Conservation (phyloP, 371 early-diverging fungal genomes). For the Blakeslea trispora region DNA sequence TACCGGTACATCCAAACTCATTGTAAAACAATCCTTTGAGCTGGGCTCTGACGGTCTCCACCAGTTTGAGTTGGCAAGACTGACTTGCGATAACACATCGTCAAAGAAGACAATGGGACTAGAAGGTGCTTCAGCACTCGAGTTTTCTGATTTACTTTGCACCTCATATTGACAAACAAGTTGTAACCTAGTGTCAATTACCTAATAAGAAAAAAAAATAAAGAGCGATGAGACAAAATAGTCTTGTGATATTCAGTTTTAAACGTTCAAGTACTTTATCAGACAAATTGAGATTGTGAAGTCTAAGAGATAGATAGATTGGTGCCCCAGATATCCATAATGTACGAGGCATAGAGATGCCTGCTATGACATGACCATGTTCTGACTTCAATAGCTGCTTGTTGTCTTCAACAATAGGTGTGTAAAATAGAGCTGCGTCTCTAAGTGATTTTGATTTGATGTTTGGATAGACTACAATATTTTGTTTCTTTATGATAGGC, state of each 20-base stretch:
- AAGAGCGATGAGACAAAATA: too few relatives aligned
- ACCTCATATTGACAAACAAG: slow-evolving; percentile 32
- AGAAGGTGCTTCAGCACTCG: too few relatives aligned
- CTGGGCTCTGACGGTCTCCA: slow-evolving; percentile 30
- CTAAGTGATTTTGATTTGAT: slow-evolving; percentile 5
- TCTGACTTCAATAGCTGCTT: slow-evolving; percentile 13
- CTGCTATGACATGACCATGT: slow-evolving; percentile 15
- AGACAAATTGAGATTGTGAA: slow-evolving; percentile 15
- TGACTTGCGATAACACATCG: slow-evolving; percentile 16
- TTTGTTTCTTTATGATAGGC: slow-evolving; percentile 1
- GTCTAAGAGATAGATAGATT: slow-evolving; percentile 29
- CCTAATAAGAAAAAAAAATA: slow-evolving; percentile 12
- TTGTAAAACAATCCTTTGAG: slow-evolving; percentile 18
- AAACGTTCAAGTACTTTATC: slow-evolving; percentile 13
- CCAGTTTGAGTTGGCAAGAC: slow-evolving; percentile 25
- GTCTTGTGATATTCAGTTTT: too few relatives aligned
- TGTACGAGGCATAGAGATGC: slow-evolving; percentile 20
- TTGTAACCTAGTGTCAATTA: slow-evolving; percentile 29
- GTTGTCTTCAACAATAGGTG: background rate
- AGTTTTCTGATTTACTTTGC: background rate
- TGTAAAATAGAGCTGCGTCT: slow-evolving; percentile 5
- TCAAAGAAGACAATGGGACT: slow-evolving; percentile 21
- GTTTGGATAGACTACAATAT: slow-evolving; percentile 4
- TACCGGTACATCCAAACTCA: slow-evolving; percentile 33
- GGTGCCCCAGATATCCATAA: slow-evolving; percentile 41